Evolutionary conservation across 768 basidiomycete genomes (phyloP).

Genomic region (Lentinula edodes): DNA sequence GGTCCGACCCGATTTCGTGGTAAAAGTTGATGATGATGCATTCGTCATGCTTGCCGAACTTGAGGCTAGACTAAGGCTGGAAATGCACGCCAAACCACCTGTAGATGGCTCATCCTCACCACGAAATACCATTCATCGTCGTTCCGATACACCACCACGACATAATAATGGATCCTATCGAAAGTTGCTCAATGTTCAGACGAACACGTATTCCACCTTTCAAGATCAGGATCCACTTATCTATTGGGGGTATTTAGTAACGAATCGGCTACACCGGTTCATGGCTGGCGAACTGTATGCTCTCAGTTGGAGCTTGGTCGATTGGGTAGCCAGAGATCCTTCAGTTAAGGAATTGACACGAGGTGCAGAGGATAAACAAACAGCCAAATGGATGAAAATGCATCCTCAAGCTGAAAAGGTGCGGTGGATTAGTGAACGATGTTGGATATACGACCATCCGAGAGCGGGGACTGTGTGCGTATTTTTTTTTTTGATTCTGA

Average conservation of each 20-base stretch:
- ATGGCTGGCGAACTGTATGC: constrained; percentile 96
- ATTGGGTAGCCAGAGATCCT: constrained; percentile 79
- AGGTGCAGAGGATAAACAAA: constrained; percentile 92
- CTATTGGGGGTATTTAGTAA: constrained; percentile 89
- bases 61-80: constrained; percentile 80
- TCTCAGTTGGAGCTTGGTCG: constrained; percentile 81
- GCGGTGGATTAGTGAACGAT: constrained; percentile 87
- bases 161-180: constrained; percentile 1
- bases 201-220: background rate
- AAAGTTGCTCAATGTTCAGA: background rate
- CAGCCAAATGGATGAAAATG: constrained; percentile 84
- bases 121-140: background rate
- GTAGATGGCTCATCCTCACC: background rate
- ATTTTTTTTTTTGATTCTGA: background rate
- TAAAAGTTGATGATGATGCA: constrained; percentile 94
- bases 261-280: constrained; percentile 80
- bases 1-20: constrained; percentile 87
- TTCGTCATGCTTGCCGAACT: constrained; percentile 94
- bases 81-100: constrained; percentile 47
- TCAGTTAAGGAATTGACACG: constrained; percentile 57
- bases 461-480: constrained; percentile 87
- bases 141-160: background rate
- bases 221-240: constrained; percentile 57
- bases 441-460: constrained; percentile 99
- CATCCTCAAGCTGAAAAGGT: constrained; percentile 78